These are phyloP conservation scores for Colletotrichum coccodes DNA, from an alignment of 2,329 filamentous ascomycete species.

Conservation along the genomic window DNA sequence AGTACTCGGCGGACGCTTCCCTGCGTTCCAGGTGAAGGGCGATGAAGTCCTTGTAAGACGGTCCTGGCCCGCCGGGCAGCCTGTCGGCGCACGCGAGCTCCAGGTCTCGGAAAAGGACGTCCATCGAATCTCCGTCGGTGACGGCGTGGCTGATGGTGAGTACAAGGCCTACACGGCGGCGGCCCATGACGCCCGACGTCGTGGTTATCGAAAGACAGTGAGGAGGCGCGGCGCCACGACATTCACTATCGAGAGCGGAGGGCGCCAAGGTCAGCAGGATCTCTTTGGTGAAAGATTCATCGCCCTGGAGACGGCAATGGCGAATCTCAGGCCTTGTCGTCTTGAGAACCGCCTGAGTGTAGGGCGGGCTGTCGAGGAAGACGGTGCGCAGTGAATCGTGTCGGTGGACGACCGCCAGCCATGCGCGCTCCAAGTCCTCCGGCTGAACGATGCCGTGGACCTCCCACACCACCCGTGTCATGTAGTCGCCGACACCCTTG, in stretches of 20 bases:
- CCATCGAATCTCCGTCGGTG: conserved; percentile 44
- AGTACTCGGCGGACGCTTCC: conserved; percentile 36
- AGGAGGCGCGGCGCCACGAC: background rate
- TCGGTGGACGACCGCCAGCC: conserved; percentile 40
- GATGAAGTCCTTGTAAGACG: conserved; percentile 34
- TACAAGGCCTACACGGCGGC: background rate
- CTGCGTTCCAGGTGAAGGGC: conserved; percentile 31
- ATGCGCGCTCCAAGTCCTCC: conserved; percentile 32
- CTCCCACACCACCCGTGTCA: conserved; percentile 35
- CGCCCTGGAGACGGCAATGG: no score
- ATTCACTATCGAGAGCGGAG: no score
- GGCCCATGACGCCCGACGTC: background rate
- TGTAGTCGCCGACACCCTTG: conserved; percentile 37
- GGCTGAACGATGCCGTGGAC: conserved; percentile 31
- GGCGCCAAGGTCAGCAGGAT: no score
- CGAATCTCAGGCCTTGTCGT: no score
- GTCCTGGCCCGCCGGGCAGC: background rate
- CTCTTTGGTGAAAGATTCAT: no score
- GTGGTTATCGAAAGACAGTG: background rate
- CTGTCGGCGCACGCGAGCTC: conserved; percentile 37
- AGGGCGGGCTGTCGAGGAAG: conserved; percentile 43
- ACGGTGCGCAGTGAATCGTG: conserved; percentile 45
- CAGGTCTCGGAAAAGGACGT: conserved; percentile 43
- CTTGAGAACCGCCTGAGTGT: background rate
- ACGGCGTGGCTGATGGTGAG: conserved; percentile 42